Evolutionary conservation across 371 early-diverging fungal species (phyloP).

Genomic region (Catenaria anguillulae): DNA sequence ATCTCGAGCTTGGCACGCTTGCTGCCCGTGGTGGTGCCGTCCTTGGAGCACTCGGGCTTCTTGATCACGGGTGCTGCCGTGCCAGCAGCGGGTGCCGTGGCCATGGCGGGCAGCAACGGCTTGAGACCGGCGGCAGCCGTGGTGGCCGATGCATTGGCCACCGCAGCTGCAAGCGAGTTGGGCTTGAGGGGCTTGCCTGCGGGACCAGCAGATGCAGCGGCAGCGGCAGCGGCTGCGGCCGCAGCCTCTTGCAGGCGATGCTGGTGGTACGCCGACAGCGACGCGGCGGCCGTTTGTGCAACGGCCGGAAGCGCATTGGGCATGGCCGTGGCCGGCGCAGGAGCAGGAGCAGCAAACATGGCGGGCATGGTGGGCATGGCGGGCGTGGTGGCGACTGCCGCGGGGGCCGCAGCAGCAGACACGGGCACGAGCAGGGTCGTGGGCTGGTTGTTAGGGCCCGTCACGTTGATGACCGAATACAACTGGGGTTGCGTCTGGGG

Average conservation of each 20-base stretch:
- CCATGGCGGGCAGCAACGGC: too few species aligned
- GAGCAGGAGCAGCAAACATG: neutral
- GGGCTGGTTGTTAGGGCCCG: neutral
- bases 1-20: neutral
- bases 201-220: too few species aligned
- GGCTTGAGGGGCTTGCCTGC: too few species aligned
- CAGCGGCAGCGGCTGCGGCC: neutral
- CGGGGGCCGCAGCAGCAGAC: too few species aligned
- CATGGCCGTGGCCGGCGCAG: neutral
- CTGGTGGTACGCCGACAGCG: conserved; percentile 1
- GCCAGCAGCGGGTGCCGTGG: neutral
- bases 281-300: neutral
- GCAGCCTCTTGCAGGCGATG: neutral
- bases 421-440: neutral
- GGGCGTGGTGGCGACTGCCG: too few species aligned
- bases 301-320: neutral
- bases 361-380: neutral
- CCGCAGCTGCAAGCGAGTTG: too few species aligned
- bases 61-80: neutral
- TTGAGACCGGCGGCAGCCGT: too few species aligned
- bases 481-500: neutral
- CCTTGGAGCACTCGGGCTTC: neutral
- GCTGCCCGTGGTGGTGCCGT: too few species aligned
- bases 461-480: neutral
- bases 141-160: too few species aligned